phyloP scores from a whole-genome alignment of 2,329 filamentous ascomycete genomes.

The Trichophyton mentagrophytes region DNA sequence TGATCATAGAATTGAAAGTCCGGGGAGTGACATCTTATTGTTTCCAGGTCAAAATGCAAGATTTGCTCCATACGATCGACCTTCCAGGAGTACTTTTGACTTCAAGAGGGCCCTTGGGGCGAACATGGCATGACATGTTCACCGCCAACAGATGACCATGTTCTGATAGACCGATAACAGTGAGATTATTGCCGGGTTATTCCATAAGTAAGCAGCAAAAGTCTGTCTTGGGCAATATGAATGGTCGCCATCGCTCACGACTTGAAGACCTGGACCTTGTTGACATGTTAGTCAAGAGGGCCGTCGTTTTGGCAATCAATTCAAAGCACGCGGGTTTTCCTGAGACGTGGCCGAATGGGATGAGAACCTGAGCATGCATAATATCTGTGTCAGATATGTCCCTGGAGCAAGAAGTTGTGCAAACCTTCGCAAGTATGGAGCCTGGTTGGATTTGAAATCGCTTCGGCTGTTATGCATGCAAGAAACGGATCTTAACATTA shows the following conservation, averaged over 20 bases:
- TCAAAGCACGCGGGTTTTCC: not conserved
- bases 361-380: not conserved
- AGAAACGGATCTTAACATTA: slow-evolving; percentile 2
- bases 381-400: not conserved
- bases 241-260: too few relatives aligned
- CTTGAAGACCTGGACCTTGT: not conserved
- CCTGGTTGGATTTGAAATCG: not conserved
- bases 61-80: not conserved
- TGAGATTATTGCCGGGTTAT: too few relatives aligned
- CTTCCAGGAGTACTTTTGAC: not conserved
- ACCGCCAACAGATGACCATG: not conserved
- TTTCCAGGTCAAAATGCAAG: not conserved
- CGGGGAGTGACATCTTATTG: not conserved
- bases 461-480: not conserved
- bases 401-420: not conserved
- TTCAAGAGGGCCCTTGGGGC: not conserved
- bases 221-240: too few relatives aligned
- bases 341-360: not conserved
- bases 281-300: not conserved
- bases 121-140: not conserved
- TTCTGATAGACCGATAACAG: too few relatives aligned
- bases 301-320: not conserved
- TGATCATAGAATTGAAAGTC: not conserved
- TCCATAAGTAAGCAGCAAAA: too few relatives aligned
- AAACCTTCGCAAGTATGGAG: not conserved